Percentiles rank a stretch among this genome's conserved stretches.
phyloP scores from a whole-genome alignment of 73 alveolate species.

The Paramecium biaurelia region DNA sequence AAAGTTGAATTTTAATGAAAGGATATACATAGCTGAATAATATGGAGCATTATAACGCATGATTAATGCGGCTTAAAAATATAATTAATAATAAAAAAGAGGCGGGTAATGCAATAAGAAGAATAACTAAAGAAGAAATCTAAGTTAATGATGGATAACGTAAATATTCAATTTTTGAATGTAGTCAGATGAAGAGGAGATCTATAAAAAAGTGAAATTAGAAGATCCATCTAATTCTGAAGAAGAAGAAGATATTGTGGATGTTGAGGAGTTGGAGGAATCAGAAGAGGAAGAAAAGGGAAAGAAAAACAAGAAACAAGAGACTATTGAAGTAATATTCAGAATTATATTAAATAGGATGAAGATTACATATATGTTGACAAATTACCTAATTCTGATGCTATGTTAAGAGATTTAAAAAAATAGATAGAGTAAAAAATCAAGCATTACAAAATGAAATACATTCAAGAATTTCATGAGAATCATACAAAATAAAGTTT shows the following conservation, averaged over 20 bases:
- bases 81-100: not conserved
- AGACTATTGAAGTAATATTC: not conserved
- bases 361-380: constrained; percentile 54
- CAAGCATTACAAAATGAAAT: not conserved
- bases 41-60: not conserved
- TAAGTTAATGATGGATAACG: not conserved
- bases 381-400: constrained; percentile 49
- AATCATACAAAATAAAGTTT: constrained; percentile 44
- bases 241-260: not conserved
- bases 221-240: not conserved
- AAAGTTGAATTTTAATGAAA: not conserved
- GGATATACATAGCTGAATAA: not conserved
- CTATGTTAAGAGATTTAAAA: not conserved
- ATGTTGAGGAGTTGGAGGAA: constrained; percentile 27
- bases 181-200: constrained; percentile 34
- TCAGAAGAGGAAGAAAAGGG: constrained; percentile 34
- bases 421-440: constrained; percentile 14
- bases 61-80: not conserved
- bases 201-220: constrained; percentile 8
- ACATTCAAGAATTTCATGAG: constrained; percentile 40
- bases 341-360: not conserved
- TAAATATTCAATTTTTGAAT: not conserved
- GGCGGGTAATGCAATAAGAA: constrained; percentile 26
- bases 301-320: not conserved
- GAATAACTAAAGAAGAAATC: not conserved